Conservation (phyloP, 1,284 basidiomycete species). For the Boletellus deceptivus region DNA sequence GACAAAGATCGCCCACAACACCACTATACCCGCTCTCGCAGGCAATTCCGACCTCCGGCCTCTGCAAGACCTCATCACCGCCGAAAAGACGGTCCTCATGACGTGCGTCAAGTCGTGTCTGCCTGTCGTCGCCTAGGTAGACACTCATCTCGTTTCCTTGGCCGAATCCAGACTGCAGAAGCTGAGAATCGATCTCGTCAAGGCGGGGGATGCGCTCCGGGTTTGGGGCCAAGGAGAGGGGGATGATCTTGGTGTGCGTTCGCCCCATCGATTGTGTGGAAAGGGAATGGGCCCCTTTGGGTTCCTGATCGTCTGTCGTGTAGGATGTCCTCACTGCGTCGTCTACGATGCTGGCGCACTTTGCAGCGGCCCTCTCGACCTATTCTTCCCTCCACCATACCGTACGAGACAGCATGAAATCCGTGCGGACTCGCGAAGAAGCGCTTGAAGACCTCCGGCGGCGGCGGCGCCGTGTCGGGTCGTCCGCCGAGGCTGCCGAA, state of each 20-base stretch:
- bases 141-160: not conserved
- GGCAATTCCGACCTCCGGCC: slow-evolving; percentile 82
- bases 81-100: slow-evolving; percentile 81
- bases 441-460: slow-evolving; percentile 75
- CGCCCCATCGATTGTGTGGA: slow-evolving; percentile 20
- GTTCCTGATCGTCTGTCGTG: not conserved
- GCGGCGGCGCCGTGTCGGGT: slow-evolving; percentile 62
- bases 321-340: slow-evolving; percentile 80
- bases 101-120: slow-evolving; percentile 47
- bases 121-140: not conserved
- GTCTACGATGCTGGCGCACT: slow-evolving; percentile 67
- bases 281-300: not conserved
- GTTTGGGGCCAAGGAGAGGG: slow-evolving; percentile 85
- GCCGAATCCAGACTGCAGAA: slow-evolving; percentile 52
- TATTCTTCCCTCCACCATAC: slow-evolving; percentile 75
- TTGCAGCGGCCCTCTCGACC: slow-evolving; percentile 65
- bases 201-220: slow-evolving; percentile 74
- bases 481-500: slow-evolving; percentile 85
- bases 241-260: slow-evolving; percentile 75
- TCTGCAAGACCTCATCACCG: slow-evolving; percentile 85
- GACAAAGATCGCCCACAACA: slow-evolving; percentile 81
- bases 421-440: slow-evolving; percentile 84
- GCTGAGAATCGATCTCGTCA: slow-evolving; percentile 63
- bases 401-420: slow-evolving; percentile 76
- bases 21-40: slow-evolving; percentile 70